phyloP scores from a whole-genome alignment of 1,139 yeast genomes.

The Spathaspora sp. region DNA sequence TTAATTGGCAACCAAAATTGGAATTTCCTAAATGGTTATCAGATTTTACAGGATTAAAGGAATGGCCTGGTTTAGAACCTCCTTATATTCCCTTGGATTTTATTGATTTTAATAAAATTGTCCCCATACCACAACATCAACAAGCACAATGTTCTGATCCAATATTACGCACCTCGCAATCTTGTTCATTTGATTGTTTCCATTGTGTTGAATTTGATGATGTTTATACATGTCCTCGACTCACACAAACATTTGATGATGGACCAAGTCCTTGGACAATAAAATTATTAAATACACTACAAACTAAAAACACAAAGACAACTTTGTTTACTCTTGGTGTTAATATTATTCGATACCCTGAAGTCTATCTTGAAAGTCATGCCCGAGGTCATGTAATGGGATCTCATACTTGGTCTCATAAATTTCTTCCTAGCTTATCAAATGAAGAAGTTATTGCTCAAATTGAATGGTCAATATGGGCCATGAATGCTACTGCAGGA shows the following conservation, averaged over 20 bases:
- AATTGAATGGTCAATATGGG: constrained; percentile 95
- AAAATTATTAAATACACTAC: constrained; percentile 52
- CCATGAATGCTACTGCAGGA: constrained; percentile 90
- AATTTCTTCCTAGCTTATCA: constrained; percentile 70
- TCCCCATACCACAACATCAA: constrained; percentile 44
- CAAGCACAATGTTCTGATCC: constrained; percentile 59
- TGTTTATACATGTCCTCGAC: constrained; percentile 65
- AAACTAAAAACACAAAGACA: constrained; percentile 34
- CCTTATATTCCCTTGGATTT: constrained; percentile 83
- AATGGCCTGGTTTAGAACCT: constrained; percentile 86
- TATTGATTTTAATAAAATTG: constrained; percentile 53
- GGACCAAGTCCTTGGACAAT: constrained; percentile 83
- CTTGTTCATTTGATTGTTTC: constrained; percentile 85
- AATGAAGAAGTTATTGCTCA: constrained; percentile 87
- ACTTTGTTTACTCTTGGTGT: constrained; percentile 87
- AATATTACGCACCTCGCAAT: constrained; percentile 24
- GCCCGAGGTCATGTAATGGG: constrained; percentile 76
- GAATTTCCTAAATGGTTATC: constrained; percentile 81
- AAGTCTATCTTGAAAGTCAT: constrained; percentile 58
- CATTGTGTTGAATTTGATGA: constrained; percentile 81
- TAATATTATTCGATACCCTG: constrained; percentile 75
- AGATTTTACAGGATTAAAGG: constrained; percentile 65
- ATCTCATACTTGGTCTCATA: constrained; percentile 93
- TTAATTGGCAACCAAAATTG: constrained; percentile 12
- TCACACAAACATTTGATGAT: constrained; percentile 92